Evolutionary conservation across 176 grass and related monocot genomes (phyloP), one percentile per base, ranked within the genome.

Genomic region (Juncus effusus): DNA sequence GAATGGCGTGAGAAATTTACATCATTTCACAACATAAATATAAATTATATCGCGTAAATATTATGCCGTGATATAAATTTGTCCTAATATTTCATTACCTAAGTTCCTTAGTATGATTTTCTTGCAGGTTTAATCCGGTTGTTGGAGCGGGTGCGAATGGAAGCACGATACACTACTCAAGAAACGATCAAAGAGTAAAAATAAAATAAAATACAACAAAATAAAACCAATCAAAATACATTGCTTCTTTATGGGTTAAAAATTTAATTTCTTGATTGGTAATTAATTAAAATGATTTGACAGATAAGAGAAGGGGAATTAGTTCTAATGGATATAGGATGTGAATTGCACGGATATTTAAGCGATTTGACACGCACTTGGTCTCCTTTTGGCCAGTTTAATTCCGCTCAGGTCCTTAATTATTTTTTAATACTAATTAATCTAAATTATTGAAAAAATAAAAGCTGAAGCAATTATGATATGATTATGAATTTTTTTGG

Each of bases 331-430:
- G 88, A 99, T 83, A 77, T 99, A 74, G 88, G 94, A 51, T 99
- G 94, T 13, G 88, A 99, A 86, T 93, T 93, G 19, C 88, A 99
- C 76, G 94, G 94, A 65, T 99, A 99, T 73, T 76, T 99, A 41
- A 93, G 85, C 51, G 94, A 99, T 50, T 64, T 99, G 69, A 99
- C 88, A 13, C 80, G 88, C 16, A 93, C 94, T 38, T 93, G 94
- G 94, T 36, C 85, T 62, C 88, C 88, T 50, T 84, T 70, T 16
- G 88, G 88, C 56, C 81, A 51, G n/a, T 99, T 99, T 86, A 89
- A 76, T 38, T 37, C 94, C 73, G 67, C 85, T 73, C 85, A 99
- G 88, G 94, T 93, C 68, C 64, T 28, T 65, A 56, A 28, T 28
- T 28, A 28, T 28, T 28, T 28, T 42, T 16, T 10, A 44, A 13